Conservation (phyloP, 169 alveolate species). For the Plasmodium vivax region DNA sequence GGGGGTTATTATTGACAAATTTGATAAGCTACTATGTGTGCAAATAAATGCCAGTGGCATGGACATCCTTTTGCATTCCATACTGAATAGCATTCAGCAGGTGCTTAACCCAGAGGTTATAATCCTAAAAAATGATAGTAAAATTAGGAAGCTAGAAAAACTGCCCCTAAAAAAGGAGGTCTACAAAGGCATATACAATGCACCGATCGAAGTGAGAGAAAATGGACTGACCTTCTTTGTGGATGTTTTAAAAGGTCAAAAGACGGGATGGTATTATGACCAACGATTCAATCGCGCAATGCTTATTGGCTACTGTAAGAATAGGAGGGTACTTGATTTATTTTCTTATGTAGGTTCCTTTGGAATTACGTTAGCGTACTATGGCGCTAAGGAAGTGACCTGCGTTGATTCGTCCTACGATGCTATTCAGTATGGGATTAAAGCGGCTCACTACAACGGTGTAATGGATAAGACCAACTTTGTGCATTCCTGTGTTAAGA, state of each 20-base stretch:
- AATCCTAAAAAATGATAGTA: slow-evolving; percentile 67
- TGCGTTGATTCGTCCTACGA: slow-evolving; percentile 76
- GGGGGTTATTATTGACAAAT: slow-evolving; percentile 77
- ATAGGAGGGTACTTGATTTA: slow-evolving; percentile 75
- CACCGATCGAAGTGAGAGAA: slow-evolving; percentile 75
- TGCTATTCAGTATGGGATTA: slow-evolving; percentile 71
- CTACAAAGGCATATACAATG: slow-evolving; percentile 53
- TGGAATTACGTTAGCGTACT: slow-evolving; percentile 77
- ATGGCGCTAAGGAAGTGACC: slow-evolving; percentile 78
- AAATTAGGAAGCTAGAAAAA: slow-evolving; percentile 71
- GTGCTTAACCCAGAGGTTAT: slow-evolving; percentile 55
- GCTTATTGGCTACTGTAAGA: slow-evolving; percentile 69
- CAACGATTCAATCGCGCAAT: slow-evolving; percentile 73
- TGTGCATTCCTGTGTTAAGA: slow-evolving; percentile 60
- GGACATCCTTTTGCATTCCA: slow-evolving; percentile 56
- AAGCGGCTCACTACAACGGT: slow-evolving; percentile 65
- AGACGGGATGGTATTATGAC: slow-evolving; percentile 79
- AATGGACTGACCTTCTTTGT: slow-evolving; percentile 77
- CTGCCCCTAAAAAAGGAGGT: slow-evolving; percentile 62
- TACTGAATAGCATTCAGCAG: slow-evolving; percentile 59
- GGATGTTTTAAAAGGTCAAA: slow-evolving; percentile 76
- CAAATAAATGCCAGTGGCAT: slow-evolving; percentile 77
- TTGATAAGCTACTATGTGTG: slow-evolving; percentile 32
- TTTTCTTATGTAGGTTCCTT: slow-evolving; percentile 77
- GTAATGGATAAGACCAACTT: slow-evolving; percentile 53